Base-by-base conservation (phyloP, 495 filamentous ascomycete genomes). In the Penicillium lividum region DNA sequence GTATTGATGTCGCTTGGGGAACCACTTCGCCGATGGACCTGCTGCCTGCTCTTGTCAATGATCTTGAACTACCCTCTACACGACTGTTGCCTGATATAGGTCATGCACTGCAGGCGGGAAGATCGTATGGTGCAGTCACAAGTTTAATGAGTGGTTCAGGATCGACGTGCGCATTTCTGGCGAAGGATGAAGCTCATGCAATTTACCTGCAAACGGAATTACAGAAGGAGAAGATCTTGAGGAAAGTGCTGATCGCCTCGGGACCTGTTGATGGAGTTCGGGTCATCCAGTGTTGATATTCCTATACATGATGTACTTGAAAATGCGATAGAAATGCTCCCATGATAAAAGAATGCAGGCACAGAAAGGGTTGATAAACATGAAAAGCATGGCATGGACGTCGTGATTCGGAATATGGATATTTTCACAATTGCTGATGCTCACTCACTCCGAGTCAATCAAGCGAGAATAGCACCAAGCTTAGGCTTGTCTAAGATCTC, bases 401-500 rank as follows among this genome's bases (percentile, higher is more conserved):
- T 40, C 11, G n/a, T 16, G 15, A 5, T 40, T 40, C 13, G 11
- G 34, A 38, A 10, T 38, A 38, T 13, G 4, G 34, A 38, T 38
- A 38, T 13, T 40, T 40, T 40, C 38, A 40, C 15, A 40, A 15
- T 40, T 7, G 7, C 38, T 40, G 38, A 16, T 40, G 15, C 38
- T 4, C 38, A 40, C 38, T 40, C 38, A 40, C 16, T 4, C 38
- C 15, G 1, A 1, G 13, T 49, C 28, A 49, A 33, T 58, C 40
- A 62, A 46, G 59, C 55, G 33, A 63, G 47, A 31, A 69, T 63
- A 28, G 33, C 50, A 25, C 34, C 52, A 1, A 73, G 50, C 46
- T 54, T 61, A 30, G 58, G 48, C 58, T 64, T 56, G 43, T 73
- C 60, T 42, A 71, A 51, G 31, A 73, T 73, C 50, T 73, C 65